Conservation (phyloP, 2,329 filamentous ascomycete genomes). For the Exophiala mesophila region DNA sequence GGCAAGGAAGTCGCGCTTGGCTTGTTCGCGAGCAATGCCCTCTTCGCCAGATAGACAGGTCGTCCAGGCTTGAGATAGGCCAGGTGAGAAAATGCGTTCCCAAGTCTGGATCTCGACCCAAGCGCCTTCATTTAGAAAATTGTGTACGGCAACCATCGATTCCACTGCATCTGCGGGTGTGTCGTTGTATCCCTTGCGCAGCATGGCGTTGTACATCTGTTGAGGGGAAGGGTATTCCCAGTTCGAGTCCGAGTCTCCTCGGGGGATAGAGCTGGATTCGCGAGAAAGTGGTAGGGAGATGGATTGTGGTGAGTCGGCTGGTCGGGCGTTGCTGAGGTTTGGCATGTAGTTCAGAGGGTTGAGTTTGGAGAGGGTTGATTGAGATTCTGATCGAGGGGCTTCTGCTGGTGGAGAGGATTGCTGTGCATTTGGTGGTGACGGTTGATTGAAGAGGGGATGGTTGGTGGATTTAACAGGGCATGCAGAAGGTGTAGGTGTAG, state of each 20-base stretch:
- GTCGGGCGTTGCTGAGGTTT: slow-evolving; percentile 71
- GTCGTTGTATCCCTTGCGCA: slow-evolving; percentile 92
- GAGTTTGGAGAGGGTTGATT: slow-evolving; percentile 59
- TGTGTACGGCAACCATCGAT: slow-evolving; percentile 96
- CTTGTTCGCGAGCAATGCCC: slow-evolving; percentile 53
- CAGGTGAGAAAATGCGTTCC: slow-evolving; percentile 79
- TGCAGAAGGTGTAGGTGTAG: slow-evolving; percentile 30
- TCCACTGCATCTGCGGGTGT: slow-evolving; percentile 91
- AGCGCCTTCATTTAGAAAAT: slow-evolving; percentile 95
- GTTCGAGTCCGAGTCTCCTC: slow-evolving; percentile 68
- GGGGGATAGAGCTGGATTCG: slow-evolving; percentile 86
- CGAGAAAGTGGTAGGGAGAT: slow-evolving; percentile 71
- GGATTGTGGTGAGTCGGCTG: slow-evolving; percentile 59
- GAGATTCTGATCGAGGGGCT: slow-evolving; percentile 24
- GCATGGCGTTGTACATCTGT: slow-evolving; percentile 98
- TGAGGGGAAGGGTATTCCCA: slow-evolving; percentile 99
- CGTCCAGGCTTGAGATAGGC: slow-evolving; percentile 66
- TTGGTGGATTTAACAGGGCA: slow-evolving; percentile 28
- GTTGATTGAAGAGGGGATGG: slow-evolving; percentile 10
- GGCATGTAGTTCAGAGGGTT: slow-evolving; percentile 97
- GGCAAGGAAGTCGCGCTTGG: slow-evolving; percentile 37
- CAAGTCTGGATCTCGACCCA: slow-evolving; percentile 93
- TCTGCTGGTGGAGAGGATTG: slow-evolving; percentile 21
- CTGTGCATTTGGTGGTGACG: slow-evolving; percentile 10
- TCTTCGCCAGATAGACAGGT: slow-evolving; percentile 70